Evolutionary conservation across 495 filamentous ascomycete genomes (phyloP), one percentile per base, ranked within the genome.

Genomic region (Mytilinidion resinicola): DNA sequence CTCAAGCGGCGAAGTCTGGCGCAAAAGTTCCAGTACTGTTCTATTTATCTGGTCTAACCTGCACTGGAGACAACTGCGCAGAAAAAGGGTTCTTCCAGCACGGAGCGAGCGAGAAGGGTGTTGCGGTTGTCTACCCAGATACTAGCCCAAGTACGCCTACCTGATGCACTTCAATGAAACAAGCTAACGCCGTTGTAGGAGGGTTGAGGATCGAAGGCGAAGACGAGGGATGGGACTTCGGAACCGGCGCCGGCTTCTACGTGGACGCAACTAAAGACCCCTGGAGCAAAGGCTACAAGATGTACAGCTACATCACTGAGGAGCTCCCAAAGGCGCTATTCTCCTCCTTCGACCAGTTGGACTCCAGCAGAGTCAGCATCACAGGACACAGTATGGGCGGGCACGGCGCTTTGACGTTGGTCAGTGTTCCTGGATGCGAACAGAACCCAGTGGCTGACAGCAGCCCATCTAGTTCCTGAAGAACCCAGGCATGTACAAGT

Each of bases 31-130:
- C 93, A 30, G 80, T 97, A 1, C 76, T 98, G n/a, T 83, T 97
- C 72, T 98, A 93, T 73, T 85, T 98, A 60, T 90, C 92, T 14
- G 93, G 93, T 30, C 76, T 98, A 38, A 97, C 95, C 57, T 98
- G 93, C 77, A 91, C 91, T 0, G 90, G 88, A 14, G 91, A 97
- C 60, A 98, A 98, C 76, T 90, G 91, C 72, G 81, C 90, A 35
- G 95, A 98, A 71, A 98, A 97, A 73, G 89, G 92, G 62, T 96
- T 96, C 78, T 88, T 98, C 74, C 91, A 97, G 70, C 82, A 86
- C 62, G 78, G 76, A 48, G 93, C 93, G 11, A 79, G 82, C 56
- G 76, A 85, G 62, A 82, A 82, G 64, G 86, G 88, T 41, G 88
- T 98, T 67, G 93, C 93, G 0, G 69, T 98, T 54, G 79, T 96